phyloP scores from a whole-genome alignment of 2,329 filamentous ascomycete species.

The Verticillium alfalfae region DNA sequence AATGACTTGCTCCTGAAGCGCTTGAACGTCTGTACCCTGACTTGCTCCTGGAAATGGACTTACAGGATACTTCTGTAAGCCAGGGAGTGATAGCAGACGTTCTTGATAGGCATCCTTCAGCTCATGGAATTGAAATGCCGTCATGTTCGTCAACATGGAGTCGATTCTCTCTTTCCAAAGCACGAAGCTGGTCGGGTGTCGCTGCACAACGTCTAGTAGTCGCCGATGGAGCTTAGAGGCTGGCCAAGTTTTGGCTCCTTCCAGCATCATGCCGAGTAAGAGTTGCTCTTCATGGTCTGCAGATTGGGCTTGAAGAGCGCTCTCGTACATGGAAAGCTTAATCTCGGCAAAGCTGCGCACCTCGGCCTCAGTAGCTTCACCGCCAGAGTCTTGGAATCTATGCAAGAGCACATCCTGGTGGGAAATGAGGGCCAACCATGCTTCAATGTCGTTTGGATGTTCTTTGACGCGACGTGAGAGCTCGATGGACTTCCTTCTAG shows the following conservation, averaged over 20 bases:
- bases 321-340: constrained; percentile 73
- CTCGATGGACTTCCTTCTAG: constrained; percentile 51
- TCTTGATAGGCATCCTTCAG: constrained; percentile 54
- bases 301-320: constrained; percentile 57
- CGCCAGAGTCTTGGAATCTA: constrained; percentile 36
- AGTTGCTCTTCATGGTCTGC: constrained; percentile 52
- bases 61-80: constrained; percentile 3
- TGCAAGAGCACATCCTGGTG: constrained; percentile 68
- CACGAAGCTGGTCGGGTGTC: constrained; percentile 50
- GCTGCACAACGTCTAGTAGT: constrained; percentile 35
- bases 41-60: constrained; percentile 4
- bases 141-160: constrained; percentile 64
- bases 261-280: constrained; percentile 63
- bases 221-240: constrained; percentile 7
- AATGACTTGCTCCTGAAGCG: constrained; percentile 39
- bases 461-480: constrained; percentile 61
- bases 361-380: constrained; percentile 51
- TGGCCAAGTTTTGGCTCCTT: constrained; percentile 70
- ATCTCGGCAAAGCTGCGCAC: constrained; percentile 68
- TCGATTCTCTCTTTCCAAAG: constrained; percentile 73
- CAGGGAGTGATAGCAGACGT: constrained; percentile 29
- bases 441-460: constrained; percentile 58
- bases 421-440: constrained; percentile 74
- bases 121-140: constrained; percentile 62
- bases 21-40: neutral